Conservation (phyloP, 139 green algal species). For the Spirogloea muscicola region DNA sequence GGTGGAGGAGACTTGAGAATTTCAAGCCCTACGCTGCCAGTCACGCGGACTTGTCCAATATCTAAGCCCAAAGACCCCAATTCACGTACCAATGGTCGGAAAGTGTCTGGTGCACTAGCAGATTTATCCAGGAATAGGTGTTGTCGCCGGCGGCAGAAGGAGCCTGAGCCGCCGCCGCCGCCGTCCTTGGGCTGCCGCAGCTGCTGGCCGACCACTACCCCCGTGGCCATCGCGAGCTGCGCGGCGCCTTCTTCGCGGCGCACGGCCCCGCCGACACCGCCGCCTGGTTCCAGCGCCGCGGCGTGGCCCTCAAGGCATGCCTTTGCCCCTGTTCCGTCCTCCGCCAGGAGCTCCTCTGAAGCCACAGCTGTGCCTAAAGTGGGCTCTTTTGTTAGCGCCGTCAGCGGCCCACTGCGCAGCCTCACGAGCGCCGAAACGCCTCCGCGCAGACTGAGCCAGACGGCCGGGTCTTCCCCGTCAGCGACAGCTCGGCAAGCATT, state of each 20-base stretch:
- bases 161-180: background rate
- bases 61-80: background rate
- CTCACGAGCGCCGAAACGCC: too few relatives aligned
- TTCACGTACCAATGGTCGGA: too few relatives aligned
- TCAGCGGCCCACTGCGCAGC: too few relatives aligned
- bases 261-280: slow-evolving; percentile 40
- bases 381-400: too few relatives aligned
- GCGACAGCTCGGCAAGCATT: slow-evolving; percentile 39
- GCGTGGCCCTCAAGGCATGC: slow-evolving; percentile 43
- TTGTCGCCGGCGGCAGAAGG: too few relatives aligned
- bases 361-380: too few relatives aligned
- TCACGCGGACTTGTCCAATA: background rate
- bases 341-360: too few relatives aligned
- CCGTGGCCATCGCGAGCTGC: slow-evolving; percentile 41
- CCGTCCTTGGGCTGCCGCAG: slow-evolving; percentile 6
- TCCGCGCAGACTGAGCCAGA: slow-evolving; percentile 49
- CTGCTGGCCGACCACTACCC: slow-evolving; percentile 37
- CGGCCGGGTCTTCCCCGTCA: slow-evolving; percentile 49
- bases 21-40: background rate
- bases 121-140: background rate
- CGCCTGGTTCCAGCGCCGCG: slow-evolving; percentile 43
- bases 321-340: background rate
- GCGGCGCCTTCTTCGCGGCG: slow-evolving; percentile 42
- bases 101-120: background rate
- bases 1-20: too few relatives aligned